Conservation (phyloP, 768 basidiomycete species). For the Punctularia strigosozonata region DNA sequence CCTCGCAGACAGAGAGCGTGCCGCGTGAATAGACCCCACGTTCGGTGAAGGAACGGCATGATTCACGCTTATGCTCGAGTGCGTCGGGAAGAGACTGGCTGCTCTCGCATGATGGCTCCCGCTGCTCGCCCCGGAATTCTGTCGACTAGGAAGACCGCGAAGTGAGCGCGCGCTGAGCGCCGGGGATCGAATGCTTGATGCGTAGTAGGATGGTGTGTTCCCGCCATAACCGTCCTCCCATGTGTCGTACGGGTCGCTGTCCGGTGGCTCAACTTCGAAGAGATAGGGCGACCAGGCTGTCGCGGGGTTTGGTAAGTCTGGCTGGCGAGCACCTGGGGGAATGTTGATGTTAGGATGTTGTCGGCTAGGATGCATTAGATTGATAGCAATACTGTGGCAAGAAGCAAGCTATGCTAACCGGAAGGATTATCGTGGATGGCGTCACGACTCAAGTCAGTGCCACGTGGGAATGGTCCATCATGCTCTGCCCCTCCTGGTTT, state of each 20-base stretch:
- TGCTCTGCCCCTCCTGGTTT: too few species aligned
- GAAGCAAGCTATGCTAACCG: too few species aligned
- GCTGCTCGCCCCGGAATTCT: too few species aligned
- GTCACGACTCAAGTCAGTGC: too few species aligned
- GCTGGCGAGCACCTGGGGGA: slow-evolving; percentile 22
- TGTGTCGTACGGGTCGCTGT: not conserved
- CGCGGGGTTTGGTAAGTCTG: slow-evolving; percentile 18
- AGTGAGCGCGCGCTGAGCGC: not conserved
- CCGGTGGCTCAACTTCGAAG: slow-evolving; percentile 17
- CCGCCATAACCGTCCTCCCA: not conserved
- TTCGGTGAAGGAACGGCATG: slow-evolving; percentile 15
- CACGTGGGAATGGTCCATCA: too few species aligned
- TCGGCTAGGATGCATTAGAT: slow-evolving; percentile 9
- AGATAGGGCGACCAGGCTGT: slow-evolving; percentile 19
- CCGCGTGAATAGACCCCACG: slow-evolving; percentile 15
- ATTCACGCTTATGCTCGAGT: slow-evolving; percentile 18
- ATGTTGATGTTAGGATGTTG: slow-evolving; percentile 26
- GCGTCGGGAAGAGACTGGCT: too few species aligned
- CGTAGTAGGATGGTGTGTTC: not conserved
- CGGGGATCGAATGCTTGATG: not conserved
- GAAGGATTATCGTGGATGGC: too few species aligned
- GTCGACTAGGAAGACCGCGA: too few species aligned
- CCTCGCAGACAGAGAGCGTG: slow-evolving; percentile 14
- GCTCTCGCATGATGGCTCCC: too few species aligned
- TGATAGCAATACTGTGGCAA: too few species aligned